Base-by-base conservation (phyloP, 164 flowering plant species). In the Umbellularia californica region DNA sequence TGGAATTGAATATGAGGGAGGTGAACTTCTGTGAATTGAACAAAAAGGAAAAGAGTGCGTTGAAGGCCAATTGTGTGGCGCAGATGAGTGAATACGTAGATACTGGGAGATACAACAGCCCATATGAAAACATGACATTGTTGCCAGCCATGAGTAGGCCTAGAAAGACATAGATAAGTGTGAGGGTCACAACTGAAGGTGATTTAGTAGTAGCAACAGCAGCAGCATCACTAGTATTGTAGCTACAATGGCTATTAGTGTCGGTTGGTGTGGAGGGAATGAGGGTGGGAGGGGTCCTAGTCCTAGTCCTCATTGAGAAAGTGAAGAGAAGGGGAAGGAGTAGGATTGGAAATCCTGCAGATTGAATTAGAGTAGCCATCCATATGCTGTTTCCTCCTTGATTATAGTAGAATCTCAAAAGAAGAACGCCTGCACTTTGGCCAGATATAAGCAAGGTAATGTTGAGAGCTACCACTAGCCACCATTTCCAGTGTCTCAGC, bases 1-100 rank as follows among this genome's bases (percentile, higher is more conserved):
- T 77, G 24, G 86, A 82, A 58, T 84, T 84, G 15, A 82, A 22
- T 35, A 84, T 72, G 50, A 77, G 74, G 30, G 78, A 58, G 20
- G 82, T 84, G 76, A 84, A 75, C 50, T 81, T 81, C 50, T 84
- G 85, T 3, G 82, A 70, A 68, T 84, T 84, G 25, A 84, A 58
- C 70, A 80, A 79, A 82, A 62, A 84, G 22, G 85, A 77, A 52
- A 81, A 79, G 72, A 80, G 50, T 0, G 77, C 82, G 52, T 79
- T 84, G 60, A 80, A 84, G 23, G 75, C 83, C 76, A 84, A 76
- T 66, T 81, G 84, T 50, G 81, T 73, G 7, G 81, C 81, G 69
- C 84, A 81, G 12, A 83, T 28, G 50, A 83, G 80, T 14, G 86
- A 78, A 72, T 79, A 84, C 2, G 86, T 84, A 23, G 87, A 84